phyloP scores from a whole-genome alignment of 306 rosid genomes.

The Myrica gale region DNA sequence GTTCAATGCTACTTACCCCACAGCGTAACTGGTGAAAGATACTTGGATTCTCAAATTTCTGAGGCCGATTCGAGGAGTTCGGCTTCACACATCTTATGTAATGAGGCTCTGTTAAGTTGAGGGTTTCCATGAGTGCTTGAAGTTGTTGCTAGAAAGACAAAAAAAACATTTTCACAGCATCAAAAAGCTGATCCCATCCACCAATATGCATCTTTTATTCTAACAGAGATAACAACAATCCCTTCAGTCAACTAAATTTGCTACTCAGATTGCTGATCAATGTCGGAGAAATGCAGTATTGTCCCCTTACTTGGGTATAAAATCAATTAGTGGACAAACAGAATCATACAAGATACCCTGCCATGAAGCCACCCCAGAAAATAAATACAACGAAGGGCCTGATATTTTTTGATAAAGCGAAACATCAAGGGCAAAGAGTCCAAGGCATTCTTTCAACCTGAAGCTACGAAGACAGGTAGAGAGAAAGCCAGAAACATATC shows the following conservation, averaged over 20 bases:
- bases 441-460: neutral
- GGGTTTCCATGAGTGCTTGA: constrained; percentile 94
- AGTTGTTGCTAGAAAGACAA: constrained; percentile 77
- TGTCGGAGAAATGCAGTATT: neutral
- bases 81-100: constrained; percentile 97
- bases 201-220: neutral
- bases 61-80: constrained; percentile 83
- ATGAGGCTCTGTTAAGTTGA: constrained; percentile 86
- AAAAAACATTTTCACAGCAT: constrained; percentile 22
- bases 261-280: neutral
- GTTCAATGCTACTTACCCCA: constrained; percentile 67
- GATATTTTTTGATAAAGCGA: neutral
- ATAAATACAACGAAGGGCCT: neutral
- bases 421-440: neutral
- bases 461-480: neutral
- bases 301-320: neutral
- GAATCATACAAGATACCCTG: neutral
- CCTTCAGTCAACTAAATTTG: neutral
- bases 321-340: neutral
- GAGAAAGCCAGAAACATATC: neutral
- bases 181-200: constrained; percentile 12
- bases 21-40: constrained; percentile 93
- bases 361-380: neutral
- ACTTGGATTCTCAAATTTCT: constrained; percentile 80
- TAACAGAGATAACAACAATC: neutral